These are phyloP conservation scores for Diaporthe citrichinensis DNA, from an alignment of 2,329 filamentous ascomycete genomes.

Conservation along the genomic window DNA sequence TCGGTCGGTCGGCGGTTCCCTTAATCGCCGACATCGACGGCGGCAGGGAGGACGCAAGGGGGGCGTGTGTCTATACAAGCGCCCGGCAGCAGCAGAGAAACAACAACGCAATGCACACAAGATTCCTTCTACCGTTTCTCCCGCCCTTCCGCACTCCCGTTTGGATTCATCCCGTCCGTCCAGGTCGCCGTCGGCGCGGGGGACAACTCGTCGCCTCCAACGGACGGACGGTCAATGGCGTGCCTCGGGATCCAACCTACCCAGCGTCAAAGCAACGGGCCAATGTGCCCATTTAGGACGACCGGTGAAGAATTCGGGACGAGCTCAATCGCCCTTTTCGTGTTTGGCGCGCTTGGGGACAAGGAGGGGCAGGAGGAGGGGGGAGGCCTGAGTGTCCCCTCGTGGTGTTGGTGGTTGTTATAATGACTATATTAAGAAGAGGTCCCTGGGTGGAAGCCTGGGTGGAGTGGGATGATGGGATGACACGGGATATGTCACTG, in stretches of 20 bases:
- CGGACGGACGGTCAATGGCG: background rate
- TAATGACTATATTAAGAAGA: background rate
- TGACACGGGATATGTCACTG: background rate
- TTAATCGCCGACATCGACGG: background rate
- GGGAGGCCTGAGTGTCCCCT: background rate
- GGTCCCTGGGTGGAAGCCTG: background rate
- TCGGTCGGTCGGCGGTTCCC: background rate
- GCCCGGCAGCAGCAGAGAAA: background rate
- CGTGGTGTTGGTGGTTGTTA: background rate
- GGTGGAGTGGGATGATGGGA: background rate
- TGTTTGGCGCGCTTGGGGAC: background rate
- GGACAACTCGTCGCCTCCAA: background rate
- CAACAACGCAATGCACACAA: background rate
- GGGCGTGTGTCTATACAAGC: background rate
- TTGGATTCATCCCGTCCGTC: background rate
- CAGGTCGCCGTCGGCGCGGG: background rate
- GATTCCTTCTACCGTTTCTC: constrained; percentile 10
- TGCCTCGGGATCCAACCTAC: background rate
- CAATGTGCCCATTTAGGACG: background rate
- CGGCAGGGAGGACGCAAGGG: background rate
- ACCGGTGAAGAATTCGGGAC: background rate
- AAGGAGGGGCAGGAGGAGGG: background rate
- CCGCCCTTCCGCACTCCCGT: background rate
- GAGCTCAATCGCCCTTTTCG: background rate
- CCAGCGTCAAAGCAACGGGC: background rate